These are phyloP conservation scores for Stephanodiscus triporus DNA, from an alignment of 108 stramenopile genomes.

Conservation along the genomic window DNA sequence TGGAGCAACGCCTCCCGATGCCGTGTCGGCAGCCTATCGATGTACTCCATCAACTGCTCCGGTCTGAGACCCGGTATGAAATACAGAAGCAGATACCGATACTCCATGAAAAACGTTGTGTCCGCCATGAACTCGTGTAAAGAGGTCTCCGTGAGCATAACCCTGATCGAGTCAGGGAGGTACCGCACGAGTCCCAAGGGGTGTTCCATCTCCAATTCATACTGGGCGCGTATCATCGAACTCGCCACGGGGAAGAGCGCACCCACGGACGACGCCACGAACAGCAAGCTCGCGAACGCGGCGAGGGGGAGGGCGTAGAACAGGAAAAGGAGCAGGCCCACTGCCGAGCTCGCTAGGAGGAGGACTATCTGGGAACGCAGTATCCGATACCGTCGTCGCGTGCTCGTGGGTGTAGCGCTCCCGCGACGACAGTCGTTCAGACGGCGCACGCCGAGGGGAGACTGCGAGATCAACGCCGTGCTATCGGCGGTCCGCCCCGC, in stretches of 20 bases:
- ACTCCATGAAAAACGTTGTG: slow-evolving; percentile 46
- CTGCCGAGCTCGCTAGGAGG: slow-evolving; percentile 25
- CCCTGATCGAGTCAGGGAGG: slow-evolving; percentile 57
- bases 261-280: slow-evolving; percentile 32
- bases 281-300: slow-evolving; percentile 33
- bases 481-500: slow-evolving; percentile 46
- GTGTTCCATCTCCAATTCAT: slow-evolving; percentile 45
- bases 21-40: slow-evolving; percentile 61
- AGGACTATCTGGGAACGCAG: slow-evolving; percentile 35
- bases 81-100: slow-evolving; percentile 66
- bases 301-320: slow-evolving; percentile 42
- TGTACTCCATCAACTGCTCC: slow-evolving; percentile 61
- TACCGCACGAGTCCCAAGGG: slow-evolving; percentile 40
- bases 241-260: slow-evolving; percentile 40
- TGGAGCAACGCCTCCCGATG: slow-evolving; percentile 61
- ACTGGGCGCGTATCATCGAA: slow-evolving; percentile 26
- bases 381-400: slow-evolving; percentile 37
- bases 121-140: slow-evolving; percentile 76
- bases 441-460: slow-evolving; percentile 13
- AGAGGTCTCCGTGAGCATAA: slow-evolving; percentile 52
- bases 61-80: slow-evolving; percentile 72
- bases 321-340: slow-evolving; percentile 43
- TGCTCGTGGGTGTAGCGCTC: background rate
- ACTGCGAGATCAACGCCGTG: slow-evolving; percentile 31
- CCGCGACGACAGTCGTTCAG: slow-evolving; percentile 5